Conservation (phyloP, 208 protist species). For the Wallacemonas collosoma region DNA sequence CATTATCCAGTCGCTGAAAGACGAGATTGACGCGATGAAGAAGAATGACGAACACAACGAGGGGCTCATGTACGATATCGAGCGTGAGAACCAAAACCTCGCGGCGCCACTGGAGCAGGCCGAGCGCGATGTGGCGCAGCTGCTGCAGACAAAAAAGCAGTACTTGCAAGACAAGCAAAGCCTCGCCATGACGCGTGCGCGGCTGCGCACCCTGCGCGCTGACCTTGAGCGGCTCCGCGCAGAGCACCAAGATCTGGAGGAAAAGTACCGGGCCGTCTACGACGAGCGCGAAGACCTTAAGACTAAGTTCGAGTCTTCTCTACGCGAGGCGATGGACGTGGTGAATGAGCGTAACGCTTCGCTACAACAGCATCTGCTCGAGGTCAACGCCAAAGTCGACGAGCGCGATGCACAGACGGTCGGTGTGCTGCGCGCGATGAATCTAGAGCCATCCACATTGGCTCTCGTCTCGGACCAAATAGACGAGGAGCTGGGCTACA, state of each 20-base stretch:
- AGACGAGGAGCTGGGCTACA: constrained; percentile 89
- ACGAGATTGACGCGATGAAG: constrained; percentile 95
- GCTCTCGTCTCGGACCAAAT: constrained; percentile 87
- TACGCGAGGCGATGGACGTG: constrained; percentile 88
- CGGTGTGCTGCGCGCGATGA: constrained; percentile 91
- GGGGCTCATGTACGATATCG: constrained; percentile 97
- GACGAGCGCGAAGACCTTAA: constrained; percentile 95
- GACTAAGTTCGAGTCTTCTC: constrained; percentile 89
- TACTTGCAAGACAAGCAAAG: constrained; percentile 95
- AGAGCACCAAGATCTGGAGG: constrained; percentile 91
- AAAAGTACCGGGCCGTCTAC: constrained; percentile 87
- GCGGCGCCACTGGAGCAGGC: constrained; percentile 94
- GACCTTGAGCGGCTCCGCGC: constrained; percentile 83
- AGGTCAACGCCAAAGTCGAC: constrained; percentile 74
- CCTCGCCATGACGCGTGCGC: constrained; percentile 82
- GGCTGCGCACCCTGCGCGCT: constrained; percentile 77
- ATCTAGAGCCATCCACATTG: constrained; percentile 91
- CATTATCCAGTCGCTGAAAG: constrained; percentile 97
- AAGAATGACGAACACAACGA: constrained; percentile 96
- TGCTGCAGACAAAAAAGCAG: constrained; percentile 92
- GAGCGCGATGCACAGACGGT: constrained; percentile 89
- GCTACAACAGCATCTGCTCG: constrained; percentile 79
- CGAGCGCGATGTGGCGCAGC: constrained; percentile 86
- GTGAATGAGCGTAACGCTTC: constrained; percentile 83
- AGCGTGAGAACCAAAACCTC: constrained; percentile 95